Conservation (phyloP, 2,329 filamentous ascomycete species). For the Tolypocladium amazonense region DNA sequence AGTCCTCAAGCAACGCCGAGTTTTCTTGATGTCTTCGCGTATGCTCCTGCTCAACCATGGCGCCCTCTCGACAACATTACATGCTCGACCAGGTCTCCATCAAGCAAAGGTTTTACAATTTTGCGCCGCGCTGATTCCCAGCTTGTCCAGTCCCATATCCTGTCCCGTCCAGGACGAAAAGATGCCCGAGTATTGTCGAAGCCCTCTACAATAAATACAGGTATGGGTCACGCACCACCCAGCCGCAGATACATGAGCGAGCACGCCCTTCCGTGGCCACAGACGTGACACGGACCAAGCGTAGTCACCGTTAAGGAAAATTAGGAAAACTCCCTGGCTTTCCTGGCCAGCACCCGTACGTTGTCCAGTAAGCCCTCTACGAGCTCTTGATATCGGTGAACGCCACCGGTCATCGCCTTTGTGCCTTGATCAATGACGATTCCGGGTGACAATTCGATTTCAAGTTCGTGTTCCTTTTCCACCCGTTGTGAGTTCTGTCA, state of each 20-base stretch:
- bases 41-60: not conserved
- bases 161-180: not conserved
- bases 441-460: slow-evolving; percentile 60
- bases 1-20: not conserved
- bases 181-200: not conserved
- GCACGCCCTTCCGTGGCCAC: not conserved
- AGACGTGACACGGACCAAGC: not conserved
- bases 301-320: slow-evolving; percentile 5
- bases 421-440: slow-evolving; percentile 57
- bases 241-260: not conserved
- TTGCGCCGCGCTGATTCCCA: not conserved
- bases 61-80: not conserved
- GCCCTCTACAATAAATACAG: not conserved
- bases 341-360: slow-evolving; percentile 46
- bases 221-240: not conserved
- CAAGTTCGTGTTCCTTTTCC: slow-evolving; percentile 68
- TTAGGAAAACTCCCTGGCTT: slow-evolving; percentile 22
- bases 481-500: slow-evolving; percentile 25
- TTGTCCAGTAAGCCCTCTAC: slow-evolving; percentile 71
- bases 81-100: not conserved
- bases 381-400: slow-evolving; percentile 54
- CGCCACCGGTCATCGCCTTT: slow-evolving; percentile 37
- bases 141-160: not conserved
- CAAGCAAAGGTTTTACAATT: not conserved
- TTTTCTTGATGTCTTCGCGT: not conserved